These are phyloP conservation scores for Xylogone sp. DNA, from an alignment of 2,329 filamentous ascomycete species.

Conservation along the genomic window DNA sequence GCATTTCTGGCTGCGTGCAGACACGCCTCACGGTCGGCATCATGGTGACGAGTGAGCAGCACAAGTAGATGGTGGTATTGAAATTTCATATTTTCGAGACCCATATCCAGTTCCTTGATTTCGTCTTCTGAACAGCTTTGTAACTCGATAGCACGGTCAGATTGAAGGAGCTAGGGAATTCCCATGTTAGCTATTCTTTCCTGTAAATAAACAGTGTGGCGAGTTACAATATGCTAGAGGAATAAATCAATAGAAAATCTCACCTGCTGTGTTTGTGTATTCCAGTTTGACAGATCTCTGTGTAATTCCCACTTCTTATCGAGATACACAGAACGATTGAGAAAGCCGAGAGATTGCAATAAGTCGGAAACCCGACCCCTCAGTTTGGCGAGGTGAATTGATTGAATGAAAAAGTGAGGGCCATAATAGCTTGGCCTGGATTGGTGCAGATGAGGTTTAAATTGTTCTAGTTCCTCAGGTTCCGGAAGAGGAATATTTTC, in stretches of 20 bases:
- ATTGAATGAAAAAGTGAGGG: conserved; percentile 4
- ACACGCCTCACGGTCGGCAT: conserved; percentile 4
- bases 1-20: conserved; percentile 9
- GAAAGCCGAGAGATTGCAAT: background rate
- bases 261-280: background rate
- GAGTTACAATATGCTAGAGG: too few species aligned
- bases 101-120: conserved; percentile 5
- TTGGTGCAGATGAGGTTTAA: background rate
- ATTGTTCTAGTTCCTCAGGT: conserved; percentile 2
- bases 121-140: background rate
- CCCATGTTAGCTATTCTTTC: background rate
- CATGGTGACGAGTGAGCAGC: conserved; percentile 7
- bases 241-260: background rate
- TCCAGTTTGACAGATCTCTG: background rate
- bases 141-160: background rate
- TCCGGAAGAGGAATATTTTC: conserved; percentile 7
- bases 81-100: conserved; percentile 8
- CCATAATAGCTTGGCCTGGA: conserved; percentile 3
- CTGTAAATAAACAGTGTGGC: too few species aligned
- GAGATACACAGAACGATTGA: background rate
- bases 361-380: conserved; percentile 11
- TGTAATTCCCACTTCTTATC: background rate
- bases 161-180: background rate
- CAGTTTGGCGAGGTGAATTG: conserved; percentile 4
- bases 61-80: conserved; percentile 13